These are phyloP conservation scores for Tricholomella constricta DNA, from an alignment of 768 basidiomycete species.

Conservation along the genomic window DNA sequence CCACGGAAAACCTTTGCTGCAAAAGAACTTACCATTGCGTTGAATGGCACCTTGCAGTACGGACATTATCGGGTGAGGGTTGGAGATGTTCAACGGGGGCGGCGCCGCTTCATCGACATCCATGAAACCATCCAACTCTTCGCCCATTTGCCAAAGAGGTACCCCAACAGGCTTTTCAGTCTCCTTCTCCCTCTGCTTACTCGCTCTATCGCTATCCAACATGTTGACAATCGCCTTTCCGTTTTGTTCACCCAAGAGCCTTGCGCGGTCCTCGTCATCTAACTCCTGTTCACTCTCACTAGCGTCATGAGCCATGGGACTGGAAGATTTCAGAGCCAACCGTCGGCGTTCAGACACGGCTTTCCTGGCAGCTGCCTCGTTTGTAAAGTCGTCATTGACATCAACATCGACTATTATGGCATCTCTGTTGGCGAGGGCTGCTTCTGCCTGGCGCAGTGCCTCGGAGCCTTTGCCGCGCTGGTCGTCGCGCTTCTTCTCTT, in stretches of 20 bases:
- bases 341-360: constrained; percentile 32
- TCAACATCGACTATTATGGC: constrained; percentile 31
- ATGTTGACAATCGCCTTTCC: constrained; percentile 48
- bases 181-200: constrained; percentile 24
- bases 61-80: constrained; percentile 21
- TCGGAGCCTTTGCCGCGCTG: constrained; percentile 40
- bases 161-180: constrained; percentile 30
- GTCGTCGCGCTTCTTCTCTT: constrained; percentile 48
- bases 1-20: not conserved
- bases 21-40: constrained; percentile 33
- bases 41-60: constrained; percentile 33
- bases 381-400: constrained; percentile 38
- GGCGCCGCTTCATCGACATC: constrained; percentile 10
- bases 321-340: constrained; percentile 19
- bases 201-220: constrained; percentile 40
- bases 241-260: constrained; percentile 41
- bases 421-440: constrained; percentile 33
- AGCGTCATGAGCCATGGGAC: constrained; percentile 15
- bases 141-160: constrained; percentile 27
- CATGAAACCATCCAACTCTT: constrained; percentile 15
- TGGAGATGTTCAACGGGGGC: constrained; percentile 17
- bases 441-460: constrained; percentile 50
- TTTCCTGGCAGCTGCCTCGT: constrained; percentile 41
- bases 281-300: constrained; percentile 25
- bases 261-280: constrained; percentile 34